Percentiles rank a stretch among this genome's conserved stretches.
Evolutionary conservation across 257 asterid genomes (phyloP).

Genomic region (Leptodermis oblonga): DNA sequence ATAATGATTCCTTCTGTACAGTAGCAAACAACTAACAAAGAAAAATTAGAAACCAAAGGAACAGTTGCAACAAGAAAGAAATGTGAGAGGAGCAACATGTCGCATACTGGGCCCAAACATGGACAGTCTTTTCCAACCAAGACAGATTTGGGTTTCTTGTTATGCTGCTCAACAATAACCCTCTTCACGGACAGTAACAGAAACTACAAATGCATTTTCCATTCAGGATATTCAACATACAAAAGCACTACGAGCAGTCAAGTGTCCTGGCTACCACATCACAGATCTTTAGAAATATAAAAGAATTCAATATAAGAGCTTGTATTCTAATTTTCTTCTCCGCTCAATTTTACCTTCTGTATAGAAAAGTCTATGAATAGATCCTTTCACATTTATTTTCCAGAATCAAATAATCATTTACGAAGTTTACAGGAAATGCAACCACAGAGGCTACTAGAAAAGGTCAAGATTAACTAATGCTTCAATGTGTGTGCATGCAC

Average conservation of each 20-base stretch:
- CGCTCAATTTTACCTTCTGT: neutral
- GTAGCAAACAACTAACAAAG: neutral
- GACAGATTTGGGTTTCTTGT: neutral
- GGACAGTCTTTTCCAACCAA: neutral
- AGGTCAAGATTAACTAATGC: neutral
- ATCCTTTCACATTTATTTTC: neutral
- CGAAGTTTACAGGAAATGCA: neutral
- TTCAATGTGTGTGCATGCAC: too few relatives aligned
- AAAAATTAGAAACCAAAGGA: neutral
- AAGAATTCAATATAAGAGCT: neutral
- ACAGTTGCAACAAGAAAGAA: neutral
- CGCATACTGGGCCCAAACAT: neutral
- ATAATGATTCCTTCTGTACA: neutral
- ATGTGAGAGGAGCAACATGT: neutral
- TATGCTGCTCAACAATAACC: neutral
- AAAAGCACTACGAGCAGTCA: neutral
- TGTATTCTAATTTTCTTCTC: neutral
- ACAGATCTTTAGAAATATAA: neutral
- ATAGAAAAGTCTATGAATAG: neutral
- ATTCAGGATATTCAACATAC: neutral
- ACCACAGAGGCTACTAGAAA: neutral
- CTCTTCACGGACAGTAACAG: neutral
- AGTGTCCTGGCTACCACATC: neutral
- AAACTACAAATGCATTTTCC: neutral
- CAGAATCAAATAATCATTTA: neutral